These are phyloP conservation scores for Penicillium desertorum DNA, from an alignment of 495 filamentous ascomycete genomes.

Conservation along the genomic window DNA sequence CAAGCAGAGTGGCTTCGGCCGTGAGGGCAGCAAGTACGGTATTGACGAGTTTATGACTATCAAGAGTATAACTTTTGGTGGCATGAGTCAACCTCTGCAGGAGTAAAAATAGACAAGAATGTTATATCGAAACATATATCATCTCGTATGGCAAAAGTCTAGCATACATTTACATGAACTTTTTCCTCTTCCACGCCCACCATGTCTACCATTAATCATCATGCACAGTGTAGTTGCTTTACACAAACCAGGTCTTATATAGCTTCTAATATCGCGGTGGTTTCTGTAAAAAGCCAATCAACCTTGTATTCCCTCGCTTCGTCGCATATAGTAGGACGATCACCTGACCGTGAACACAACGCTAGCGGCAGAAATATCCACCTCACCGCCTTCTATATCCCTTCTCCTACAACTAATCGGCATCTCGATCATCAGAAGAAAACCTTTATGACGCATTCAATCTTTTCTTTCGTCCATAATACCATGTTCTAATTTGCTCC, in stretches of 20 bases:
- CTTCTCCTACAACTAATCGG: background rate
- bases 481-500: conserved; percentile 14
- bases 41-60: conserved; percentile 84
- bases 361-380: conserved; percentile 3
- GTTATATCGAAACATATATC: background rate
- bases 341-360: background rate
- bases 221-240: too few relatives aligned
- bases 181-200: background rate
- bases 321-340: background rate
- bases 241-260: too few relatives aligned
- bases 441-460: background rate
- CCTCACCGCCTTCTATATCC: conserved; percentile 5
- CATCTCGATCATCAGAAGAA: background rate
- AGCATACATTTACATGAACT: background rate
- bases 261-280: too few relatives aligned
- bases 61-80: conserved; percentile 86
- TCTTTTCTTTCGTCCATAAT: background rate
- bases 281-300: background rate
- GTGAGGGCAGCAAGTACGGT: conserved; percentile 89
- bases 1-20: conserved; percentile 88
- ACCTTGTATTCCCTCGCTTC: too few relatives aligned
- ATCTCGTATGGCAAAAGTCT: conserved; percentile 1
- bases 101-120: conserved; percentile 20
- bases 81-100: conserved; percentile 61
- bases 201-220: too few relatives aligned